These are phyloP conservation scores for Carex pumila DNA, from an alignment of 176 grass and related monocot species.

Conservation along the genomic window DNA sequence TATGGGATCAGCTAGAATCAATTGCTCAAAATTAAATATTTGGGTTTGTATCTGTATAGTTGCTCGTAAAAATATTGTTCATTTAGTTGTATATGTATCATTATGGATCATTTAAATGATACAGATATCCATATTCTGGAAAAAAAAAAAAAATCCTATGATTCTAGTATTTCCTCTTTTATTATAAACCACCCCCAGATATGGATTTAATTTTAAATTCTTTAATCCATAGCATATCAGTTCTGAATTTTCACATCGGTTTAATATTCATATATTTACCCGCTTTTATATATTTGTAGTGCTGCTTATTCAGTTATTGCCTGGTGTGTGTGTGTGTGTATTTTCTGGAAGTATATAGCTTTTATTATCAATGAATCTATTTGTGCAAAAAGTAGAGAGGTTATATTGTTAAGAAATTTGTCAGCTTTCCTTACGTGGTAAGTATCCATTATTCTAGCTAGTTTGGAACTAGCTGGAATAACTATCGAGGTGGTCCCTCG, in stretches of 20 bases:
- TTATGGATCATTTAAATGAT: too few relatives aligned
- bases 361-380: neutral
- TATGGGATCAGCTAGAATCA: too few relatives aligned
- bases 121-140: too few relatives aligned
- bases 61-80: too few relatives aligned
- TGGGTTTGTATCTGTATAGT: too few relatives aligned
- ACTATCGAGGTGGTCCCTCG: neutral
- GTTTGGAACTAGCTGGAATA: neutral
- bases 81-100: too few relatives aligned
- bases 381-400: neutral
- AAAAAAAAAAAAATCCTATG: too few relatives aligned
- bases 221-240: neutral
- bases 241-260: neutral
- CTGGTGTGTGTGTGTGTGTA: neutral
- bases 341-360: neutral
- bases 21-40: too few relatives aligned
- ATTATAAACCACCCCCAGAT: neutral
- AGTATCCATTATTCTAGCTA: neutral
- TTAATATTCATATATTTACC: neutral
- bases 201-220: neutral
- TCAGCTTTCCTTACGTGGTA: slow-evolving; percentile 4
- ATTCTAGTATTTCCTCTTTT: too few relatives aligned
- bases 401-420: neutral
- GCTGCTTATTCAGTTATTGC: neutral
- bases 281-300: neutral